Evolutionary conservation across 2,329 filamentous ascomycete genomes (phyloP), one percentile per base, ranked within the genome.

Genomic region (Claviceps sp.): DNA sequence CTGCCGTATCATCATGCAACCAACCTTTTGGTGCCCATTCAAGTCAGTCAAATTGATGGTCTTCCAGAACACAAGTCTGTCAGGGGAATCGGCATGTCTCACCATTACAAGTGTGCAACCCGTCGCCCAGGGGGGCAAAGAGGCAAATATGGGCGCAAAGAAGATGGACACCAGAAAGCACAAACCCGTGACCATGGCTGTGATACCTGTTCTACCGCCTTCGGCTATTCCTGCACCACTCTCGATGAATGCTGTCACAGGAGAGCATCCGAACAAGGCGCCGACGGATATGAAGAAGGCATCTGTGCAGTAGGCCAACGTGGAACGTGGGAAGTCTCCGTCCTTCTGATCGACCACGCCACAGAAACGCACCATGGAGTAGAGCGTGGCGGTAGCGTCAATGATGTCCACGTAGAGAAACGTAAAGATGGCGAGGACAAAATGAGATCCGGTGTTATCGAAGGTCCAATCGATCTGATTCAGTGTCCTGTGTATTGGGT

Each of bases 241-340:
- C 63, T 88, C 85, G 55, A 88, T 82, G 64, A 86, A 88, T 3
- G 82, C 82, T 0, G 85, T 88, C 0, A 86, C 80, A 0, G 85
- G 85, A 0, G 84, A 84, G 44, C 75, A 79, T 2, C 84, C 85
- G 53, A 88, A 74, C 0, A 89, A 70, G 0, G 81, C 78, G 3
- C 84, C 83, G 48, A 88, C 77, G 0, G 83, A 85, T 56, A 88
- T 86, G 55, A 81, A 82, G 14, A 82, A 66, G 1, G 85, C 84
- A 57, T 89, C 85, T 3, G 78, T 80, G 59, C 78, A 84, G 65
- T 88, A 89, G 1, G 89, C 89, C 37, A 91, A 70, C 1, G 88
- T 88, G 2, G 86, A 90, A 42, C 88, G 83, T 50, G 90, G 87
- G 56, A 95, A 95, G 63, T 94, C 88, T n/a, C 83, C 81, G 2